These are phyloP conservation scores for Cenococcum geophilum DNA, from an alignment of 495 filamentous ascomycete genomes.

Conservation along the genomic window DNA sequence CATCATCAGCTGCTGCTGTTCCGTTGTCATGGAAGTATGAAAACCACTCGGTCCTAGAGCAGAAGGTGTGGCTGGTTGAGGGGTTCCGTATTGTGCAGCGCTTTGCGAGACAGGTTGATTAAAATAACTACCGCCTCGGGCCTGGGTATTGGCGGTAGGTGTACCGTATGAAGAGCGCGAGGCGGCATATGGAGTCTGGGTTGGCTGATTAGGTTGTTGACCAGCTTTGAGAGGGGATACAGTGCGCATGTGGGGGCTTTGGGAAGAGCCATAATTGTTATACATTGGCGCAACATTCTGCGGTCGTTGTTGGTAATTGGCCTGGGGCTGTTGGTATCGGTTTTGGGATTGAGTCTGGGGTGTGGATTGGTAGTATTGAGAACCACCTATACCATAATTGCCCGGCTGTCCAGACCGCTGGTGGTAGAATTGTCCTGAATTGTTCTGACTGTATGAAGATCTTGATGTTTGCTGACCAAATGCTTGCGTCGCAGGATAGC, in stretches of 20 bases:
- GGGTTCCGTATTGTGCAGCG: conserved; percentile 18
- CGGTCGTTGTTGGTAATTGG: conserved; percentile 24
- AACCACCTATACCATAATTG: conserved; percentile 18
- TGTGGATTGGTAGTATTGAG: conserved; percentile 28
- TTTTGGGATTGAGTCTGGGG: conserved; percentile 24
- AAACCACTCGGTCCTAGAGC: conserved; percentile 28
- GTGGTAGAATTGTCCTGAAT: conserved; percentile 21
- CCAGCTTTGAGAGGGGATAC: conserved; percentile 26
- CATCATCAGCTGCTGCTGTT: conserved; percentile 34
- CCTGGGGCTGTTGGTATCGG: conserved; percentile 20
- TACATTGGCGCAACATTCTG: conserved; percentile 21
- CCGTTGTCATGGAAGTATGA: conserved; percentile 26
- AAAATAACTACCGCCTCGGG: conserved; percentile 19
- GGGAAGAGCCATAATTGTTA: conserved; percentile 13
- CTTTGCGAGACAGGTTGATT: conserved; percentile 5
- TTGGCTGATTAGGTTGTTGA: conserved; percentile 6
- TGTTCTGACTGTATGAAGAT: conserved; percentile 16
- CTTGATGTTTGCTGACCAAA: conserved; percentile 30
- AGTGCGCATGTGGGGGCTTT: conserved; percentile 21
- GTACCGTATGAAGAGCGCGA: conserved; percentile 22
- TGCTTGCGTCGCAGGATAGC: conserved; percentile 19
- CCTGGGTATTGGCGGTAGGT: conserved; percentile 19
- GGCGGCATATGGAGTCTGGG: conserved; percentile 7
- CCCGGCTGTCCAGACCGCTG: conserved; percentile 18
- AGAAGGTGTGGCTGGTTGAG: conserved; percentile 19